Conservation (phyloP, 768 basidiomycete species). For the Suillus subluteus region DNA sequence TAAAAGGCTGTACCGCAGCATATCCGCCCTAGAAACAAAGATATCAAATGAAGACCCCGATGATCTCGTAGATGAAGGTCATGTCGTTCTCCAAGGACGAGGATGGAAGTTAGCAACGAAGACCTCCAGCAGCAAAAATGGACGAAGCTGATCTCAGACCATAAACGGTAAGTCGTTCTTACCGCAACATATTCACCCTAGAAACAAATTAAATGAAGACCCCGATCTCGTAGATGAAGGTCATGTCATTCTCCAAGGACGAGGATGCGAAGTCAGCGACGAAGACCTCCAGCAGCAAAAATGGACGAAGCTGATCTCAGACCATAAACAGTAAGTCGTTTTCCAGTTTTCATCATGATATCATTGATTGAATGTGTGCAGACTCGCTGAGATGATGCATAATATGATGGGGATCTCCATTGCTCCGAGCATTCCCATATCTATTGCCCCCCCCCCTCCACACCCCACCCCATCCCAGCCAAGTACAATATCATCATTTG, state of each 20-base stretch:
- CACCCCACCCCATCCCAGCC: slow-evolving; percentile 63
- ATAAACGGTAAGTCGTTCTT: slow-evolving; percentile 77
- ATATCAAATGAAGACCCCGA: slow-evolving; percentile 64
- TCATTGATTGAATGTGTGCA: slow-evolving; percentile 36
- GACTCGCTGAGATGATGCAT: slow-evolving; percentile 89
- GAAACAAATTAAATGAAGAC: slow-evolving; percentile 74
- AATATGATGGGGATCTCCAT: slow-evolving; percentile 84
- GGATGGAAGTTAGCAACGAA: slow-evolving; percentile 44
- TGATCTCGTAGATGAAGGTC: slow-evolving; percentile 49
- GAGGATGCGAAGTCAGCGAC: slow-evolving; percentile 37
- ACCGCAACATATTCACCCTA: slow-evolving; percentile 78
- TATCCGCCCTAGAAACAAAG: slow-evolving; percentile 78
- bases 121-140: slow-evolving; percentile 79
- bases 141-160: slow-evolving; percentile 69
- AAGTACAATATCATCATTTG: slow-evolving; percentile 96
- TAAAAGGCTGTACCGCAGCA: slow-evolving; percentile 82
- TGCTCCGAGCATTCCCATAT: slow-evolving; percentile 70
- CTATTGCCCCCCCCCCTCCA: no score
- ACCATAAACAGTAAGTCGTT: slow-evolving; percentile 80
- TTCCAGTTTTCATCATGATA: slow-evolving; percentile 12
- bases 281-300: slow-evolving; percentile 75
- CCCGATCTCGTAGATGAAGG: slow-evolving; percentile 50
- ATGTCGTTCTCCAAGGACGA: slow-evolving; percentile 38
- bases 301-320: slow-evolving; percentile 68
- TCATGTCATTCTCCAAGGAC: slow-evolving; percentile 38